Evolutionary conservation across 1,284 basidiomycete species (phyloP).

Genomic region (Inonotus obliquus): DNA sequence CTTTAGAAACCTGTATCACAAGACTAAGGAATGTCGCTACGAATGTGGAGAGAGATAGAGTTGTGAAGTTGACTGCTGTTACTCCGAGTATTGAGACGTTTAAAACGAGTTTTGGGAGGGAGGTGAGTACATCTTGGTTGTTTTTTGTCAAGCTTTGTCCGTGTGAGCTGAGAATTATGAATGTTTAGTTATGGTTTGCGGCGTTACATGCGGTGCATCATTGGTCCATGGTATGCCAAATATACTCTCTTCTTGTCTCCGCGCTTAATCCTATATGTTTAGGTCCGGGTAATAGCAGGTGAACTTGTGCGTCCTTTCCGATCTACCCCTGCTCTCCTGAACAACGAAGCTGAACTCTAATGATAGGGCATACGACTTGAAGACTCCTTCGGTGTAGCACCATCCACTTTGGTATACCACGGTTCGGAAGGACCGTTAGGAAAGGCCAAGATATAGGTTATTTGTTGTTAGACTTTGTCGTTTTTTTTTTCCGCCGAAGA

Average conservation of each 20-base stretch:
- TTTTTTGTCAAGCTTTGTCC: neutral
- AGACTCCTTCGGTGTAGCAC: slow-evolving; percentile 76
- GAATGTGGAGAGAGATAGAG: slow-evolving; percentile 43
- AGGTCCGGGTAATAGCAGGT: slow-evolving; percentile 77
- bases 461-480: neutral
- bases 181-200: slow-evolving; percentile 75
- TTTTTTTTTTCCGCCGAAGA: neutral
- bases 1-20: slow-evolving; percentile 51
- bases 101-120: slow-evolving; percentile 74
- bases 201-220: slow-evolving; percentile 80
- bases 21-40: slow-evolving; percentile 52
- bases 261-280: neutral
- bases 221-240: slow-evolving; percentile 69
- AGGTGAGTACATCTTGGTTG: slow-evolving; percentile 50
- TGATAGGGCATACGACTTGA: slow-evolving; percentile 57
- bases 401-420: slow-evolving; percentile 72
- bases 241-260: neutral
- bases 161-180: neutral
- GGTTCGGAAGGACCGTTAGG: slow-evolving; percentile 30
- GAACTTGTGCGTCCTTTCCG: slow-evolving; percentile 53
- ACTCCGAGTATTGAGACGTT: slow-evolving; percentile 73
- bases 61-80: slow-evolving; percentile 66
- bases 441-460: slow-evolving; percentile 13
- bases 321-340: slow-evolving; percentile 16
- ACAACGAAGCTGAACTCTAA: too few species aligned